Conservation (phyloP, 2,329 filamentous ascomycete genomes). For the Colletotrichum agaves region DNA sequence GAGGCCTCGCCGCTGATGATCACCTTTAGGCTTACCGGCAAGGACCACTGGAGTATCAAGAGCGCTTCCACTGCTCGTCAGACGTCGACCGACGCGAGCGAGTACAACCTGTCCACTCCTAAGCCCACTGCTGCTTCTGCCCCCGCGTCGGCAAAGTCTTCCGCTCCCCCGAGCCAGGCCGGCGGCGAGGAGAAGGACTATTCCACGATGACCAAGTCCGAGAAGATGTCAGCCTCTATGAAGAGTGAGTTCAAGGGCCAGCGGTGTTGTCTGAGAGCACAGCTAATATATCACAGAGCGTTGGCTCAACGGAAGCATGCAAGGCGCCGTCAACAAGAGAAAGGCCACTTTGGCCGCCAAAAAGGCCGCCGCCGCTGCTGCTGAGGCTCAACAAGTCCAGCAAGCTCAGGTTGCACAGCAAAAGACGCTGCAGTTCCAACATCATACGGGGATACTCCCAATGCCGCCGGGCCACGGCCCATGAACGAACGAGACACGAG, state of each 20-base stretch:
- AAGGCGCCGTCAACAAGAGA: slow-evolving; percentile 67
- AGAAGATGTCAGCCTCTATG: slow-evolving; percentile 75
- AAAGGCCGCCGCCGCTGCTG: slow-evolving; percentile 60
- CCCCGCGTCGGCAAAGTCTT: slow-evolving; percentile 35
- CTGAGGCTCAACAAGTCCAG: neutral
- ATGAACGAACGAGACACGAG: neutral
- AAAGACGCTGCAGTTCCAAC: slow-evolving; percentile 21
- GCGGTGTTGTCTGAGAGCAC: neutral
- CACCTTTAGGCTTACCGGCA: slow-evolving; percentile 32
- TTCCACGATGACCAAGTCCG: slow-evolving; percentile 70
- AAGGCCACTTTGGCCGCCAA: slow-evolving; percentile 70
- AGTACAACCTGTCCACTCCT: slow-evolving; percentile 25
- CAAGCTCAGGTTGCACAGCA: slow-evolving; percentile 10
- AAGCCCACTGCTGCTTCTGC: slow-evolving; percentile 30
- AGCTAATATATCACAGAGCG: slow-evolving; percentile 56
- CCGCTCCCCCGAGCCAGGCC: slow-evolving; percentile 35
- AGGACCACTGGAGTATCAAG: slow-evolving; percentile 29
- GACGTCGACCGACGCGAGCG: slow-evolving; percentile 33
- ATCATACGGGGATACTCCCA: slow-evolving; percentile 22
- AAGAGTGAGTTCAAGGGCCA: slow-evolving; percentile 61
- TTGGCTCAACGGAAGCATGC: slow-evolving; percentile 71
- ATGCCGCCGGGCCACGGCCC: slow-evolving; percentile 10
- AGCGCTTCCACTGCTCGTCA: slow-evolving; percentile 16
- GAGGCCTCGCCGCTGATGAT: slow-evolving; percentile 17
- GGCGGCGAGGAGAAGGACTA: slow-evolving; percentile 63